A percentile compares a stretch with the other conserved stretches of the same genome.
Evolutionary conservation across 495 filamentous ascomycete species (phyloP).

Genomic region (Bacidia rubella): DNA sequence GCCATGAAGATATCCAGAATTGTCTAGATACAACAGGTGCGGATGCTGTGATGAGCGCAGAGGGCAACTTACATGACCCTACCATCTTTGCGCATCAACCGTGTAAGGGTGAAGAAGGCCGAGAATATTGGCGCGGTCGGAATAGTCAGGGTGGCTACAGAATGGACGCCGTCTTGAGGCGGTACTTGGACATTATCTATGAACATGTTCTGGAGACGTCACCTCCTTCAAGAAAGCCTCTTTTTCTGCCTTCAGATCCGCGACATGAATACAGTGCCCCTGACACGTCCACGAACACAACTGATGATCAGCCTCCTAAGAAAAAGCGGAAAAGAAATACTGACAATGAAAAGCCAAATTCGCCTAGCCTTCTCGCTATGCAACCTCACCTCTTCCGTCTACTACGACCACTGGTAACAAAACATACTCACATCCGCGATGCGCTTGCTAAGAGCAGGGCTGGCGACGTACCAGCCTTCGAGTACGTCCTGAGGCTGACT

Average conservation of each 20-base stretch:
- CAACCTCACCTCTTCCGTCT: conserved; percentile 91
- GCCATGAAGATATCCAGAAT: conserved; percentile 60
- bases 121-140: conserved; percentile 73
- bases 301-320: conserved; percentile 31
- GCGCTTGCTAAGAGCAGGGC: conserved; percentile 51
- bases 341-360: conserved; percentile 34
- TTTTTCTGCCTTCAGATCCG: conserved; percentile 60
- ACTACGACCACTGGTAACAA: conserved; percentile 62
- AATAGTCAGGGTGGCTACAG: conserved; percentile 78
- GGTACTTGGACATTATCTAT: conserved; percentile 84
- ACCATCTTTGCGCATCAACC: conserved; percentile 67
- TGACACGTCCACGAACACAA: conserved; percentile 10
- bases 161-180: conserved; percentile 71
- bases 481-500: conserved; percentile 51
- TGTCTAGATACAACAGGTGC: conserved; percentile 79
- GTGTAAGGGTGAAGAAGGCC: conserved; percentile 43
- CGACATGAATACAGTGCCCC: conserved; percentile 1
- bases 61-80: conserved; percentile 86
- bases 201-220: conserved; percentile 50
- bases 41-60: conserved; percentile 90
- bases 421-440: conserved; percentile 70
- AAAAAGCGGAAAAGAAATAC: conserved; percentile 48
- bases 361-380: conserved; percentile 68
- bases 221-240: conserved; percentile 48
- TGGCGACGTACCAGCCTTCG: conserved; percentile 57